A percentile compares a stretch with the other conserved stretches of the same genome.
These are phyloP conservation scores for Colletotrichum ledebouriae DNA, from an alignment of 2,329 filamentous ascomycete species.

Conservation along the genomic window DNA sequence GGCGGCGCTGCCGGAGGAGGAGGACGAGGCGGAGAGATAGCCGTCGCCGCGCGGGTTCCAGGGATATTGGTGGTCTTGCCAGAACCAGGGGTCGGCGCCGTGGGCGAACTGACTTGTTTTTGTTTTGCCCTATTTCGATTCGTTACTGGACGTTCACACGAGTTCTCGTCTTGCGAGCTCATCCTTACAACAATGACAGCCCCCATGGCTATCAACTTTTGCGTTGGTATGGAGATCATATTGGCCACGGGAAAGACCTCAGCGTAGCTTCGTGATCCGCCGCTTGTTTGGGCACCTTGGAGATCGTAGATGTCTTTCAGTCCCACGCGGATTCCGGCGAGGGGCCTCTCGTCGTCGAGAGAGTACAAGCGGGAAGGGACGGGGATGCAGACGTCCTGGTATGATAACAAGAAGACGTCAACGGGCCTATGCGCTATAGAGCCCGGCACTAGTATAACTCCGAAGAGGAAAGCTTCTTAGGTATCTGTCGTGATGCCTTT, in stretches of 20 bases:
- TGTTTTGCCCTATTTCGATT: slow-evolving; percentile 58
- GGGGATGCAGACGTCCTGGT: slow-evolving; percentile 45
- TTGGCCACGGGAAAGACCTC: slow-evolving; percentile 62
- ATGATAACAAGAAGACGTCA: no score
- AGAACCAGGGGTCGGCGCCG: slow-evolving; percentile 59
- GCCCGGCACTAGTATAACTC: no score
- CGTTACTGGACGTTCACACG: no score
- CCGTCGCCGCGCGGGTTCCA: slow-evolving; percentile 63
- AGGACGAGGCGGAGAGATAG: slow-evolving; percentile 51
- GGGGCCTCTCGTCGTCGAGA: slow-evolving; percentile 49
- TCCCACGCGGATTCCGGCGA: slow-evolving; percentile 54
- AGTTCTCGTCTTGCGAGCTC: no score
- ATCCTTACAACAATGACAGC: slow-evolving; percentile 59
- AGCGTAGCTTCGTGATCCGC: slow-evolving; percentile 72
- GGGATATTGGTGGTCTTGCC: slow-evolving; percentile 56
- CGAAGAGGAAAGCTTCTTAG: no score
- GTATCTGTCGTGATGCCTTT: no score
- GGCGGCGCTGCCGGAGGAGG: slow-evolving; percentile 47
- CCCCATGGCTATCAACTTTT: slow-evolving; percentile 70
- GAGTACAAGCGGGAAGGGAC: slow-evolving; percentile 56
- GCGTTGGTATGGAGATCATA: slow-evolving; percentile 63
- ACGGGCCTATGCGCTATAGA: no score
- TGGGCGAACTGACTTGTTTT: slow-evolving; percentile 63
- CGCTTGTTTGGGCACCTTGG: slow-evolving; percentile 65
- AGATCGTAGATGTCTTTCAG: slow-evolving; percentile 53